phyloP scores from a whole-genome alignment of 306 rosid genomes.

The Amphicarpaea edgeworthii region DNA sequence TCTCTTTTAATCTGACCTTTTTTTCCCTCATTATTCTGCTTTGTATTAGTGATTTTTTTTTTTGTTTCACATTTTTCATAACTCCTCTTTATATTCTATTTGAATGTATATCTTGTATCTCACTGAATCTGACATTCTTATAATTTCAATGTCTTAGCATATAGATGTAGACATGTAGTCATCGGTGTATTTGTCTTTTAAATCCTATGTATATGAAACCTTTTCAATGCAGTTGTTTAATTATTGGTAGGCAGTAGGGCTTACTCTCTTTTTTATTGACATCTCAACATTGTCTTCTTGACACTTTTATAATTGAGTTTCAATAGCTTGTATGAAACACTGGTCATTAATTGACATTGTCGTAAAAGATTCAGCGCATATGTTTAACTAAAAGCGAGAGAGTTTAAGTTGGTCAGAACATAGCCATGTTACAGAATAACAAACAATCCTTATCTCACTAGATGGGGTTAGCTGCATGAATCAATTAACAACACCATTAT shows the following conservation, averaged over 20 bases:
- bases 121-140: background rate
- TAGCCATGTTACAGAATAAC: too few species aligned
- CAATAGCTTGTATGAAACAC: background rate
- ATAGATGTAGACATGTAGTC: conserved; percentile 22
- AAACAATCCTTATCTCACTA: background rate
- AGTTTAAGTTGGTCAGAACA: too few species aligned
- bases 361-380: too few species aligned
- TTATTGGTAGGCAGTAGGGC: conserved; percentile 24
- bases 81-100: conserved; percentile 15
- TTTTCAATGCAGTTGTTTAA: conserved; percentile 15
- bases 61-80: conserved; percentile 15
- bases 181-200: conserved; percentile 15
- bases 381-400: too few species aligned
- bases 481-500: too few species aligned
- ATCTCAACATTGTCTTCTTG: conserved; percentile 22
- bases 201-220: conserved; percentile 4
- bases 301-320: conserved; percentile 27
- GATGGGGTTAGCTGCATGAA: too few species aligned
- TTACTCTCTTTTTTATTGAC: conserved; percentile 6
- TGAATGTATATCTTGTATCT: conserved; percentile 30
- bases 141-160: conserved; percentile 28
- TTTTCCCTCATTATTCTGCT: conserved; percentile 22
- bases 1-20: conserved; percentile 31
- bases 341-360: conserved; percentile 2
- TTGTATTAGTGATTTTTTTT: conserved; percentile 19